Percentiles rank a stretch among this genome's conserved stretches.
These are phyloP conservation scores for Botryosphaeria dothidea DNA, from an alignment of 2,329 filamentous ascomycete species.

Conservation along the genomic window DNA sequence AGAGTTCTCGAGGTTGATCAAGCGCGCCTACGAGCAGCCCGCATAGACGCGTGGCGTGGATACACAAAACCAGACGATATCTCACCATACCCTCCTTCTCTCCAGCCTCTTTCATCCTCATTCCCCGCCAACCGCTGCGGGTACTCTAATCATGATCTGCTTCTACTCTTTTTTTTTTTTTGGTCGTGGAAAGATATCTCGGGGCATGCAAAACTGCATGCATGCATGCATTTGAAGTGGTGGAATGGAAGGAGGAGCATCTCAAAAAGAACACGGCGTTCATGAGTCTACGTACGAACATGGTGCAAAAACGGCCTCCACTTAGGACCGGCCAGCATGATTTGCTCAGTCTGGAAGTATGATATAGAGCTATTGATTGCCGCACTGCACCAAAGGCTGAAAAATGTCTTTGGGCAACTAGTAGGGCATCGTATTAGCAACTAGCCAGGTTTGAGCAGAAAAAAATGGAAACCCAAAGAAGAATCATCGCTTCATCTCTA, in stretches of 20 bases:
- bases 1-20: slow-evolving; percentile 75
- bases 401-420: background rate
- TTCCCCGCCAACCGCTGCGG: background rate
- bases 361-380: background rate
- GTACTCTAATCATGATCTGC: background rate
- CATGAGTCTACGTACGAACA: background rate
- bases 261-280: slow-evolving; percentile 3
- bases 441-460: background rate
- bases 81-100: background rate
- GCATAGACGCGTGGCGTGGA: slow-evolving; percentile 38
- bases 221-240: background rate
- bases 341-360: background rate
- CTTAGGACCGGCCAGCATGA: background rate
- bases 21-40: slow-evolving; percentile 82
- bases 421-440: background rate
- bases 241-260: background rate
- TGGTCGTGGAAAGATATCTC: background rate
- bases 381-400: background rate
- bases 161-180: background rate
- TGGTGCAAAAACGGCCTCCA: background rate
- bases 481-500: slow-evolving; percentile 2
- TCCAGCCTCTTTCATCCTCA: background rate
- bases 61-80: background rate
- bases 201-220: background rate
- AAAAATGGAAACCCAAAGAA: background rate